phyloP scores from a whole-genome alignment of 495 filamentous ascomycete genomes.

The Sordaria brevicollis region DNA sequence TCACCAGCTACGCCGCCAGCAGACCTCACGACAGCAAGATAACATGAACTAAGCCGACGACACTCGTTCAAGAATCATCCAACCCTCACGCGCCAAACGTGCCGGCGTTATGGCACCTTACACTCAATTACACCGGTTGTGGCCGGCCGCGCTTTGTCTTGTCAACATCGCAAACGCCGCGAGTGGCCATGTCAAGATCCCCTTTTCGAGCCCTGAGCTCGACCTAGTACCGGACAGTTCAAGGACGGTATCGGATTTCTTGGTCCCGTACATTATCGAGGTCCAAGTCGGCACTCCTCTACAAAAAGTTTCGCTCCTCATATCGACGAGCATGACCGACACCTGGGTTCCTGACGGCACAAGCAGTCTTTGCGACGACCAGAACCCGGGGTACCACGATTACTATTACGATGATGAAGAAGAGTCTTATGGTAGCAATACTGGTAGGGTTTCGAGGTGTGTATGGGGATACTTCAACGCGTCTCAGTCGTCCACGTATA shows the following conservation, averaged over 20 bases:
- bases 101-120: background rate
- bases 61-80: background rate
- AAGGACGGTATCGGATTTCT: background rate
- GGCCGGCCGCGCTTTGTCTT: background rate
- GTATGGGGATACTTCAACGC: slow-evolving; percentile 38
- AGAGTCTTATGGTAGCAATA: background rate
- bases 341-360: slow-evolving; percentile 58
- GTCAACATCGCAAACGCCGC: background rate
- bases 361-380: slow-evolving; percentile 38
- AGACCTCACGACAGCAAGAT: background rate
- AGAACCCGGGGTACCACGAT: slow-evolving; percentile 11
- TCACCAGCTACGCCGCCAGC: background rate
- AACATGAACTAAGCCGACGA: background rate
- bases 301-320: slow-evolving; percentile 45
- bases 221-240: background rate
- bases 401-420: background rate
- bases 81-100: background rate
- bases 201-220: background rate
- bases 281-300: slow-evolving; percentile 52
- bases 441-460: background rate
- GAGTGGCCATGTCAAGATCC: background rate
- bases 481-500: slow-evolving; percentile 55
- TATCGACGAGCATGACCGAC: slow-evolving; percentile 64
- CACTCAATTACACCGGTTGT: background rate
- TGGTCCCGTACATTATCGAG: slow-evolving; percentile 43